Evolutionary conservation across 805 yeast genomes (phyloP).

Genomic region (Monosporozyma siamensis): DNA sequence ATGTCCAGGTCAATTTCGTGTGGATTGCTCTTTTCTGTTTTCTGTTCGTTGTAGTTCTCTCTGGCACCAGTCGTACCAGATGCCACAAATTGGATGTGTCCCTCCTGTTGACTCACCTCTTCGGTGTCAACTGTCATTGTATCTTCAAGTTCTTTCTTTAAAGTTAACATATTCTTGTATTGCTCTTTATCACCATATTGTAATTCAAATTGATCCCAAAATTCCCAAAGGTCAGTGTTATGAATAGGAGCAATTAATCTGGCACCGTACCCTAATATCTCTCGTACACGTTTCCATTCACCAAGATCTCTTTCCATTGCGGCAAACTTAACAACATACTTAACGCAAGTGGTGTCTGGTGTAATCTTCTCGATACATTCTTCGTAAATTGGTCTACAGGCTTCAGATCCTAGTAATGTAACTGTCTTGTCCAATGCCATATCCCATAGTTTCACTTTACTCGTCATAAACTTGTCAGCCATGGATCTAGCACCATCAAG

Average conservation of each 20-base stretch:
- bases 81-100: slow-evolving; percentile 39
- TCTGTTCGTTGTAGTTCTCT: too few relatives aligned
- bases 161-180: slow-evolving; percentile 63
- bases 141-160: slow-evolving; percentile 37
- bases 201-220: slow-evolving; percentile 71
- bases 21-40: slow-evolving; percentile 1
- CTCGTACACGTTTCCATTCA: slow-evolving; percentile 55
- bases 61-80: slow-evolving; percentile 21
- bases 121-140: slow-evolving; percentile 26
- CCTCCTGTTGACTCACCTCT: slow-evolving; percentile 16
- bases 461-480: slow-evolving; percentile 13
- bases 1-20: slow-evolving; percentile 8
- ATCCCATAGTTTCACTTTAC: slow-evolving; percentile 36
- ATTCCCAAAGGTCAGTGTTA: slow-evolving; percentile 42
- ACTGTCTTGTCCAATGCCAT: slow-evolving; percentile 35
- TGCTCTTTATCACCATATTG: slow-evolving; percentile 60
- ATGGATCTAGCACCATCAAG: slow-evolving; percentile 30
- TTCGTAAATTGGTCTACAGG: slow-evolving; percentile 42
- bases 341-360: slow-evolving; percentile 35
- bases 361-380: slow-evolving; percentile 39
- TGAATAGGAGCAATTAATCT: slow-evolving; percentile 32
- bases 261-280: slow-evolving; percentile 47
- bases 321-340: slow-evolving; percentile 46
- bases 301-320: slow-evolving; percentile 43
- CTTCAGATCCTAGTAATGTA: slow-evolving; percentile 33